These are phyloP conservation scores for Cenchrus purpureus DNA, from an alignment of 176 grass and related monocot genomes.

Conservation along the genomic window DNA sequence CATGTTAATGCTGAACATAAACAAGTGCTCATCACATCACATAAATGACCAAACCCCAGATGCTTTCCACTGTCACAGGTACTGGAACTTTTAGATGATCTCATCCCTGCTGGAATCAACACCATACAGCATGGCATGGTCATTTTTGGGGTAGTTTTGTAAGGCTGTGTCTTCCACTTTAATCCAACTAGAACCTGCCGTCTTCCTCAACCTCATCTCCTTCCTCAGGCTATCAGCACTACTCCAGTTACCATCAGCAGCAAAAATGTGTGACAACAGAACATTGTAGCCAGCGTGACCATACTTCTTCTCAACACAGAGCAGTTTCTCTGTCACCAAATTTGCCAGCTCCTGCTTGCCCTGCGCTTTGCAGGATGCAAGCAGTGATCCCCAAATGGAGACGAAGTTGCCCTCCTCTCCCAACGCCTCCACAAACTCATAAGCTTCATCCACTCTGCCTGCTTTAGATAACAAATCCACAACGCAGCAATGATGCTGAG, in stretches of 20 bases:
- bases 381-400: slow-evolving; percentile 84
- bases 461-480: slow-evolving; percentile 73
- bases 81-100: slow-evolving; percentile 26
- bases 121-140: slow-evolving; percentile 34
- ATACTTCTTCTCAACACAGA: slow-evolving; percentile 66
- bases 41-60: slow-evolving; percentile 22
- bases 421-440: slow-evolving; percentile 68
- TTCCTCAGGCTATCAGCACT: slow-evolving; percentile 77
- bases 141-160: slow-evolving; percentile 44
- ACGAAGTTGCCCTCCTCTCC: slow-evolving; percentile 68
- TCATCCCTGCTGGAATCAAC: slow-evolving; percentile 31
- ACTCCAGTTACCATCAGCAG: slow-evolving; percentile 71
- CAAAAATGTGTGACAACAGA: slow-evolving; percentile 71
- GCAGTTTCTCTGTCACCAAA: slow-evolving; percentile 62
- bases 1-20: not conserved
- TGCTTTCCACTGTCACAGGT: not conserved
- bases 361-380: slow-evolving; percentile 74
- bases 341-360: slow-evolving; percentile 64
- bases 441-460: slow-evolving; percentile 81
- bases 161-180: slow-evolving; percentile 48
- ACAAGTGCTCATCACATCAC: not conserved
- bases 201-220: slow-evolving; percentile 73
- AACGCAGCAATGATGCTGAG: slow-evolving; percentile 77
- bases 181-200: slow-evolving; percentile 75
- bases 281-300: slow-evolving; percentile 70